Base-by-base conservation (phyloP, 75 land plant species). In the Chamaecyparis obtusa region DNA sequence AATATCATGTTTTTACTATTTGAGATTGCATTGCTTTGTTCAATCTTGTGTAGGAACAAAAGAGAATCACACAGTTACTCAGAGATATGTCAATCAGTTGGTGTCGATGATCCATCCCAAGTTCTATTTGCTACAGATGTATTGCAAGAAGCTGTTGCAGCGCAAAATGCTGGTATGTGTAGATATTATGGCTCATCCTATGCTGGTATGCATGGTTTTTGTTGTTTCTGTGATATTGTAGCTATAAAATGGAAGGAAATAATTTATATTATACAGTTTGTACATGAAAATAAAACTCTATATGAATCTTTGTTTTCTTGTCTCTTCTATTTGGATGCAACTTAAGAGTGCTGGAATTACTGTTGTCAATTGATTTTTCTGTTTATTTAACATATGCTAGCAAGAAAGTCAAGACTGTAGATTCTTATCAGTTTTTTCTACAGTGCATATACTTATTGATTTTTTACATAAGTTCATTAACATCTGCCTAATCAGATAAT, bases 51-150 rank as follows among this genome's bases (percentile, higher is more conserved):
- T 90, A 98, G 99, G 57, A 97, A 97, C 87, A 98, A 98, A 88
- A 91, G 94, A 87, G 99, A 97, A 89, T 36, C 97, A 78, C 88
- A 88, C 48, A 98, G 99, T 87, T 98, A 98, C 87, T 81, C 88
- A 37, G 99, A 98, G 83, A 97, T 98, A 33, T 86, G 69, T 9
- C 93, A 95, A 44, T 95, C 96, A 36, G 64, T 98, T 57, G 99
- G 99, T 79, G 99, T 96, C 6, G 96, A 98, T 87, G 86, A 89
- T 41, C 96, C 99, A 69, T 94, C 95, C 5, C 91, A 94, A 27
- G 91, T 97, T 56, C 86, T 98, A 57, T 98, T 98, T 89, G 92
- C 95, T 60, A 98, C 99, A 14, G 99, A 98, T 91, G 96, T 98
- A 72, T 89, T 93, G 85, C 96, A 94, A 90, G 99, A 98, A 95